Evolutionary conservation across 140 eudicot species (phyloP).

Genomic region (Senecio squalidus): DNA sequence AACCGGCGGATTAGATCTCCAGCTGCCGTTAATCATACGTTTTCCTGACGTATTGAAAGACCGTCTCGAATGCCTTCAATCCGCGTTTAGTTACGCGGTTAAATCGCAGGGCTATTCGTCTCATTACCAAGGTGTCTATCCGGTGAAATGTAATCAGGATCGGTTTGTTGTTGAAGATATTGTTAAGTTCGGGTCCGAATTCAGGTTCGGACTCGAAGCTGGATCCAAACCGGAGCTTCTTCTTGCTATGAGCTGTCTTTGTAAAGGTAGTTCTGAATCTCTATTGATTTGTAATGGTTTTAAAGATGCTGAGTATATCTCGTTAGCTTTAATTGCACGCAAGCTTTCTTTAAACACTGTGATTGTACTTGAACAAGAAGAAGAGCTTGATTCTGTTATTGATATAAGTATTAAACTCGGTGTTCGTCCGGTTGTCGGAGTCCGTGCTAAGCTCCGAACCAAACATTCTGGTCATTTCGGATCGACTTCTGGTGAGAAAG

Average conservation of each 20-base stretch:
- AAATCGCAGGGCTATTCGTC: slow-evolving; percentile 44
- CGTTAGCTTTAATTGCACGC: slow-evolving; percentile 69
- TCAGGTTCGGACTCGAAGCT: slow-evolving; percentile 88
- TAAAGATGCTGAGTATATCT: slow-evolving; percentile 75
- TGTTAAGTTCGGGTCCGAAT: slow-evolving; percentile 66
- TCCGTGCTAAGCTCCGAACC: slow-evolving; percentile 93
- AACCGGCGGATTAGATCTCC: slow-evolving; percentile 67
- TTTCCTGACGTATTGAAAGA: slow-evolving; percentile 84
- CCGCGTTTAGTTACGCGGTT: slow-evolving; percentile 71
- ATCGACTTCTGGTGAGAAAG: slow-evolving; percentile 90
- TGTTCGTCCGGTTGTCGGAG: slow-evolving; percentile 72
- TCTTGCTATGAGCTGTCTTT: slow-evolving; percentile 77
- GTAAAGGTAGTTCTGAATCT: slow-evolving; percentile 70
- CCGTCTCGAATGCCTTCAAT: slow-evolving; percentile 70
- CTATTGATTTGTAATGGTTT: slow-evolving; percentile 83
- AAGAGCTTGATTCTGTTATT: slow-evolving; percentile 74
- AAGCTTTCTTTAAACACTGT: slow-evolving; percentile 65
- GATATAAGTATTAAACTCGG: slow-evolving; percentile 56
- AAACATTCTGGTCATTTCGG: slow-evolving; percentile 98
- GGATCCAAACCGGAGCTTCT: slow-evolving; percentile 98
- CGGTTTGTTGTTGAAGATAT: slow-evolving; percentile 84
- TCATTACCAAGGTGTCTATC: slow-evolving; percentile 93
- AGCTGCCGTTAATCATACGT: slow-evolving; percentile 66
- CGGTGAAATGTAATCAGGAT: slow-evolving; percentile 94
- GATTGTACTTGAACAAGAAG: slow-evolving; percentile 92